Base-by-base conservation (phyloP, 805 yeast genomes). In the Saccharomyces jurei region DNA sequence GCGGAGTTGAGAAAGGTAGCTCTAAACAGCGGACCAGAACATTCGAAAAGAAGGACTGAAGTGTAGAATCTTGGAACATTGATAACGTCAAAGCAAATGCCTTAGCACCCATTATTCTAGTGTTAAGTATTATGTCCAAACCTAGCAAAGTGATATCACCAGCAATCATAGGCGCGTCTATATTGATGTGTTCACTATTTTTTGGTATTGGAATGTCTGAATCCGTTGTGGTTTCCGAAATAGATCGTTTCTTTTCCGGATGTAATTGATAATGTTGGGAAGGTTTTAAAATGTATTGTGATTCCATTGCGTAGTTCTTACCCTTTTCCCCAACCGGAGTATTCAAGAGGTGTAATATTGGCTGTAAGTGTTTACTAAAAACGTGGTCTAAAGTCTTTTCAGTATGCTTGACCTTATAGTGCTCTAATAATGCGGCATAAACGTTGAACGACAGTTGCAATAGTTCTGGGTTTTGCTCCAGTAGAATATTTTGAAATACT, bases 291-390 rank as follows among this genome's bases (percentile, higher is more conserved):
- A 94, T 80, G 51, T 82, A 76, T n/a, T 77, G 73, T 0, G 87
- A 74, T 60, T 87, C 84, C 96, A 94, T 89, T 32, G 82, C 81
- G 69, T 89, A 94, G 62, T 85, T 87, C 67, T 86, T 87, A 59
- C 98, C 83, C 3, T 96, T 87, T 53, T 90, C 83, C 57, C 99
- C 99, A 55, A 94, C 87, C 2, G 99, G 99, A 0, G 98, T 92
- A 85, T 89, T 84, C 48, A 89, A 65, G 48, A 94, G 74, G 14
- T 83, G 79, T 52, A 86, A 71, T 56, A 85, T 74, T 6, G 89
- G 86, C 49, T 73, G 74, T 50, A 81, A 72, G 63, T 87, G 91
- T 3, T 74, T 72, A 3, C 74, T 69, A 58, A 89, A 81, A 1
- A 81, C 68, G 1, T 69, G 73, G 49, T 83, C 87, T 58, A 86